Percentiles rank a stretch among this genome's conserved stretches.
phyloP scores from a whole-genome alignment of 331 rosid species.

The Cydonia oblonga region DNA sequence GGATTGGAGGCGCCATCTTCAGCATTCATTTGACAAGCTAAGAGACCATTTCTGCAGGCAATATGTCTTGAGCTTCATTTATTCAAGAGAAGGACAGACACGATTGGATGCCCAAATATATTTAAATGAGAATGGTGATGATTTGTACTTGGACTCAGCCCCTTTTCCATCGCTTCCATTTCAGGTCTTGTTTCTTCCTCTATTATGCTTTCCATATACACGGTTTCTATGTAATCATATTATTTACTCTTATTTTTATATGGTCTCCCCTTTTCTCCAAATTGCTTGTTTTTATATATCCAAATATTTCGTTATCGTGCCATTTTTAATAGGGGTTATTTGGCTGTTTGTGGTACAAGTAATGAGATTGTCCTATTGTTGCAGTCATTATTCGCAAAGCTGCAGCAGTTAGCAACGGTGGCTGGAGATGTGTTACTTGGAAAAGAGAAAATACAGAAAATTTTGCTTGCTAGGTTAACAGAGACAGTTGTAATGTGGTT shows the following conservation, averaged over 20 bases:
- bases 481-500: constrained; percentile 97
- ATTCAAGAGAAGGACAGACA: constrained; percentile 93
- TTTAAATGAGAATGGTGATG: constrained; percentile 49
- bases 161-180: constrained; percentile 92
- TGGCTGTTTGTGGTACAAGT: constrained; percentile 1
- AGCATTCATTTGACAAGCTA: constrained; percentile 88
- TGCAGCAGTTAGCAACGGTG: constrained; percentile 83
- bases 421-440: constrained; percentile 91
- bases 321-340: not conserved
- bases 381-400: constrained; percentile 85
- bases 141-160: constrained; percentile 47
- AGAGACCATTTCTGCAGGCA: constrained; percentile 89
- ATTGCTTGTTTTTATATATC: not conserved
- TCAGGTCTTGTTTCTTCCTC: constrained; percentile 54
- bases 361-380: constrained; percentile 15
- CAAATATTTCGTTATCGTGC: not conserved
- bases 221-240: not conserved
- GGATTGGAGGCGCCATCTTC: constrained; percentile 94
- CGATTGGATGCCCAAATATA: constrained; percentile 73
- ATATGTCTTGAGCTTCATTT: constrained; percentile 82
- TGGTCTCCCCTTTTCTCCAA: not conserved
- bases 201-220: constrained; percentile 3
- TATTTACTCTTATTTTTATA: not conserved
- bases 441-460: constrained; percentile 83
- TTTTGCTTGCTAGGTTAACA: constrained; percentile 88